Evolutionary conservation across 768 basidiomycete species (phyloP).

Genomic region (Amanita phalloides): DNA sequence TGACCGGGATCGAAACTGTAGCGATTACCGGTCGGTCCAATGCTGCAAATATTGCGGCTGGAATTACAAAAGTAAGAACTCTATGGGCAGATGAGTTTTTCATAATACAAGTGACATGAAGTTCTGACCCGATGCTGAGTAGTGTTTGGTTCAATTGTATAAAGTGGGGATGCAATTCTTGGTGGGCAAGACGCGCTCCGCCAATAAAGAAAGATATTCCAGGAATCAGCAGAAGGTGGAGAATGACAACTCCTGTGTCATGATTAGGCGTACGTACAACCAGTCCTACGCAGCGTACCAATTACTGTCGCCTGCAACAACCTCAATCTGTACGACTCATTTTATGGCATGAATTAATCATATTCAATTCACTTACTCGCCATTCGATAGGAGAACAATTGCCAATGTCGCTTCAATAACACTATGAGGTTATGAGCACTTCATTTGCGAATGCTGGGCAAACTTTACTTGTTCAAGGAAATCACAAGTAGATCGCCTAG

Average conservation of each 20-base stretch:
- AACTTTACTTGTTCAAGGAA: constrained; percentile 54
- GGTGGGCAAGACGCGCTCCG: constrained; percentile 55
- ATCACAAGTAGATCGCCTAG: constrained; percentile 59
- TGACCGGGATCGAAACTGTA: constrained; percentile 4
- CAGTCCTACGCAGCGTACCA: constrained; percentile 23
- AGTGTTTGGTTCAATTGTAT: constrained; percentile 61
- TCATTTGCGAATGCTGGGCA: not conserved
- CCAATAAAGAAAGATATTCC: constrained; percentile 64
- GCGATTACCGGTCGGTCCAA: constrained; percentile 24
- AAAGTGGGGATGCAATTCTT: constrained; percentile 55
- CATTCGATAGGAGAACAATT: constrained; percentile 55
- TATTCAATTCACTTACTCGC: constrained; percentile 42
- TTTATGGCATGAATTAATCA: not conserved
- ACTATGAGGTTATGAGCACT: constrained; percentile 21
- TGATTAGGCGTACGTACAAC: not conserved
- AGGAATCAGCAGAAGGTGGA: constrained; percentile 63
- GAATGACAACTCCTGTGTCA: constrained; percentile 50
- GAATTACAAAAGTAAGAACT: constrained; percentile 51
- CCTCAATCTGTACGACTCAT: constrained; percentile 30
- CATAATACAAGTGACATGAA: not conserved
- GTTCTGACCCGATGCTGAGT: constrained; percentile 52
- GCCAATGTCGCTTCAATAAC: constrained; percentile 64
- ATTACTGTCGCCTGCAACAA: constrained; percentile 62
- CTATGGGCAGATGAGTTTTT: constrained; percentile 20
- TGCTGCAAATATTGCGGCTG: constrained; percentile 59